Conservation (phyloP, 2,329 filamentous ascomycete species). For the Alternaria arborescens region DNA sequence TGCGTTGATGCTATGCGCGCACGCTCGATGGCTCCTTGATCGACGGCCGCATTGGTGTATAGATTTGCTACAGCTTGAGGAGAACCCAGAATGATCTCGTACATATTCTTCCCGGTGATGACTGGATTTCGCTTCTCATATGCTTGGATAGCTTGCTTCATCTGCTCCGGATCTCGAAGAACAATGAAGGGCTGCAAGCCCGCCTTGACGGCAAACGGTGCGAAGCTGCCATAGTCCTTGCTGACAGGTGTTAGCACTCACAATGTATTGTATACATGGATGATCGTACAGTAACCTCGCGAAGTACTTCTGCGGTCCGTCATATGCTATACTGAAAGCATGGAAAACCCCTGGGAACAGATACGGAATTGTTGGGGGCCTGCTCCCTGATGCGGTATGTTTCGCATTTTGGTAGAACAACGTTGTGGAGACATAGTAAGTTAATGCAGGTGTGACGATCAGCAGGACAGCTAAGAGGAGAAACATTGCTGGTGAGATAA, state of each 20-base stretch:
- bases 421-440: constrained; percentile 30
- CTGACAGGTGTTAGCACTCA: constrained; percentile 22
- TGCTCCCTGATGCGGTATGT: constrained; percentile 18
- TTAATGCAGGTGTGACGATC: constrained; percentile 28
- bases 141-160: constrained; percentile 25
- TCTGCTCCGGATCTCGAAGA: constrained; percentile 33
- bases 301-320: constrained; percentile 34
- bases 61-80: constrained; percentile 13
- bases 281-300: constrained; percentile 33
- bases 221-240: constrained; percentile 33
- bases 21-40: constrained; percentile 6
- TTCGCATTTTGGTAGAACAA: constrained; percentile 29
- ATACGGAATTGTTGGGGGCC: constrained; percentile 37
- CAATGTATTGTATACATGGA: neutral
- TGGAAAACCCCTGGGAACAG: constrained; percentile 34
- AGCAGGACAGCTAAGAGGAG: neutral
- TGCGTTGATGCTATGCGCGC: constrained; percentile 16
- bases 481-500: constrained; percentile 10
- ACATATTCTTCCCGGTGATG: constrained; percentile 7
- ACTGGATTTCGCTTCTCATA: constrained; percentile 16
- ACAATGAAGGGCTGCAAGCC: constrained; percentile 31
- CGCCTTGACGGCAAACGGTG: constrained; percentile 35
- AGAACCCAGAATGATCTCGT: constrained; percentile 27
- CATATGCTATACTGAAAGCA: constrained; percentile 25
- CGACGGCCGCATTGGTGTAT: constrained; percentile 8